Evolutionary conservation across 2,329 filamentous ascomycete genomes (phyloP).

Genomic region (Cladosporium sphaerospermum): DNA sequence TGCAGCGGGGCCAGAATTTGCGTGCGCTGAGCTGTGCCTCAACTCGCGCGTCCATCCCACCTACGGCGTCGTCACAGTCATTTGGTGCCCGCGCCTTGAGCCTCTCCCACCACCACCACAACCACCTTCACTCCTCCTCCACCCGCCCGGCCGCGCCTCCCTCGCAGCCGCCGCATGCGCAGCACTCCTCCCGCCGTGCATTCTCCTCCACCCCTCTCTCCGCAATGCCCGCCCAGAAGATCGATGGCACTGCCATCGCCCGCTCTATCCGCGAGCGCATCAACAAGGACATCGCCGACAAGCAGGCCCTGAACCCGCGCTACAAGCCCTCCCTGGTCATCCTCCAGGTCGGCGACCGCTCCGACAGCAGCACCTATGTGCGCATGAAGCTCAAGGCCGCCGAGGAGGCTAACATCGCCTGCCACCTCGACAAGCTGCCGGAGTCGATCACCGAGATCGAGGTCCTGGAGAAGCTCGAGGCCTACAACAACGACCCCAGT

Average conservation of each 20-base stretch:
- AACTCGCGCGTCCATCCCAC: no score
- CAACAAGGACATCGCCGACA: conserved; percentile 70
- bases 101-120: neutral
- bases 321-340: conserved; percentile 90
- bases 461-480: conserved; percentile 72
- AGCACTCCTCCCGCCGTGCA: conserved; percentile 16
- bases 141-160: conserved; percentile 5
- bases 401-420: conserved; percentile 85
- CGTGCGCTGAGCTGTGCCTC: neutral
- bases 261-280: conserved; percentile 82
- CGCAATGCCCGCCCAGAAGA: conserved; percentile 80
- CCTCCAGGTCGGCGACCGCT: conserved; percentile 90
- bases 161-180: conserved; percentile 6
- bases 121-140: neutral
- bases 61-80: no score
- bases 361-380: conserved; percentile 91
- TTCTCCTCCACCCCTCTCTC: conserved; percentile 47
- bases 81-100: no score
- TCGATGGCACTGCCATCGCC: conserved; percentile 93
- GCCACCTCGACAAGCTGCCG: conserved; percentile 77
- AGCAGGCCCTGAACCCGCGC: conserved; percentile 74
- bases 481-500: conserved; percentile 76
- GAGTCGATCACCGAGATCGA: conserved; percentile 77
- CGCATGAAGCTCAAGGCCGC: conserved; percentile 99
- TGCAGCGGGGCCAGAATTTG: conserved; percentile 1